A percentile compares a stretch with the other conserved stretches of the same genome.
Evolutionary conservation across 2,329 filamentous ascomycete genomes (phyloP).

Genomic region (Clathrospora elynae): DNA sequence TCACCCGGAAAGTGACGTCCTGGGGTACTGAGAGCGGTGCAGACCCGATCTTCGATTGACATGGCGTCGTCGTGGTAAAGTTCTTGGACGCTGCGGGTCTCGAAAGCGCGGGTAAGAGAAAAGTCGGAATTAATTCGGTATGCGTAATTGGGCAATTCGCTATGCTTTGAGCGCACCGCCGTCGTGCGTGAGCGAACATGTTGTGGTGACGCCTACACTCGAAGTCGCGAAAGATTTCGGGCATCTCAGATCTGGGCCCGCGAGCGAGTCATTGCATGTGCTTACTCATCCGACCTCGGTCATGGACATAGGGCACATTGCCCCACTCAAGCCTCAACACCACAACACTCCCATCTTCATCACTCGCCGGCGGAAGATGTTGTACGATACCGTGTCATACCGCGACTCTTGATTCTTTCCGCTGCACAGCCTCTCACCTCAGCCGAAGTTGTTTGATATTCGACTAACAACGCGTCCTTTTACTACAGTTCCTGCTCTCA

Average conservation of each 20-base stretch:
- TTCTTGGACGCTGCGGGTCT: slow-evolving; percentile 51
- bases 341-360: slow-evolving; percentile 1
- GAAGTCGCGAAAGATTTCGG: slow-evolving; percentile 33
- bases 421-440: neutral
- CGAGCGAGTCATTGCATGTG: no score
- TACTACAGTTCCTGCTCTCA: slow-evolving; percentile 21
- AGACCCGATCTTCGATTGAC: slow-evolving; percentile 81
- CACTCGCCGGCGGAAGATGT: neutral
- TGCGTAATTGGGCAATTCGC: slow-evolving; percentile 51
- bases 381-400: neutral
- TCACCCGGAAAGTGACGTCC: slow-evolving; percentile 69
- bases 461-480: slow-evolving; percentile 16
- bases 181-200: slow-evolving; percentile 70
- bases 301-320: slow-evolving; percentile 1
- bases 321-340: slow-evolving; percentile 10
- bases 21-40: slow-evolving; percentile 57
- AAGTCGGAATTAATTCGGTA: slow-evolving; percentile 66
- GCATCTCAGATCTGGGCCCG: slow-evolving; percentile 14
- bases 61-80: slow-evolving; percentile 74
- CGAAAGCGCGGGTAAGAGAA: slow-evolving; percentile 75
- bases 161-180: slow-evolving; percentile 60
- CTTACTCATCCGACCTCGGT: slow-evolving; percentile 26
- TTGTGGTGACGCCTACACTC: slow-evolving; percentile 30
- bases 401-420: neutral
- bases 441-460: slow-evolving; percentile 5